Conservation (phyloP, 2,329 filamentous ascomycete species). For the Aspergillus vadensis region DNA sequence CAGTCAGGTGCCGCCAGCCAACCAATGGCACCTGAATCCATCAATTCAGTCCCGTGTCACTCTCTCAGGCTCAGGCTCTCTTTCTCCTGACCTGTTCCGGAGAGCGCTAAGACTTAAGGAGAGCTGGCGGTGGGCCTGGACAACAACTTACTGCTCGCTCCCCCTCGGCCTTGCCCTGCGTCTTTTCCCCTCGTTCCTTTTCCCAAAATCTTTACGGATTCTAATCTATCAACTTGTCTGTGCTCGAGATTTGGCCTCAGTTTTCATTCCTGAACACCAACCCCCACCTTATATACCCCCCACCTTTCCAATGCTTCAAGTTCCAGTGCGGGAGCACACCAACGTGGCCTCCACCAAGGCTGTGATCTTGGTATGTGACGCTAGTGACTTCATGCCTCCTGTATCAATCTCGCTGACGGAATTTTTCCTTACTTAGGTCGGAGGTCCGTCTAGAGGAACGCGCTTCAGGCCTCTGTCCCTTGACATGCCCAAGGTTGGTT, state of each 20-base stretch:
- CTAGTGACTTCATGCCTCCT: neutral
- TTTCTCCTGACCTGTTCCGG: neutral
- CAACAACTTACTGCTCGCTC: neutral
- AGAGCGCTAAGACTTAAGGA: conserved; percentile 1
- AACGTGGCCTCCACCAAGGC: conserved; percentile 75
- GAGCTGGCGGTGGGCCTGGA: conserved; percentile 2
- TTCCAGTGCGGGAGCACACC: conserved; percentile 47
- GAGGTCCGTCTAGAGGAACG: conserved; percentile 91
- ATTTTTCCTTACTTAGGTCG: conserved; percentile 66
- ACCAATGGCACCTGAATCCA: conserved; percentile 1
- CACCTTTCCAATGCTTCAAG: conserved; percentile 45
- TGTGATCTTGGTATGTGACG: conserved; percentile 77
- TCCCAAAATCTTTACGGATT: neutral
- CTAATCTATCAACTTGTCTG: neutral
- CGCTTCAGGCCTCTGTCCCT: conserved; percentile 92
- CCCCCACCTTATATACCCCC: conserved; percentile 12
- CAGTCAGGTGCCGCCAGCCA: neutral
- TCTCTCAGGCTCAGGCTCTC: too few relatives aligned
- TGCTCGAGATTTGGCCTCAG: neutral
- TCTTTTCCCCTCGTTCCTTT: neutral
- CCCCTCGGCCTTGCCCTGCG: neutral
- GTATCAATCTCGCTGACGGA: conserved; percentile 20
- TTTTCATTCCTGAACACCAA: conserved; percentile 1
- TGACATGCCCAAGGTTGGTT: conserved; percentile 84
- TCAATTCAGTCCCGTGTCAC: too few relatives aligned